These are phyloP conservation scores for Cornus suecica DNA, from an alignment of 148 eudicot genomes.

Conservation along the genomic window DNA sequence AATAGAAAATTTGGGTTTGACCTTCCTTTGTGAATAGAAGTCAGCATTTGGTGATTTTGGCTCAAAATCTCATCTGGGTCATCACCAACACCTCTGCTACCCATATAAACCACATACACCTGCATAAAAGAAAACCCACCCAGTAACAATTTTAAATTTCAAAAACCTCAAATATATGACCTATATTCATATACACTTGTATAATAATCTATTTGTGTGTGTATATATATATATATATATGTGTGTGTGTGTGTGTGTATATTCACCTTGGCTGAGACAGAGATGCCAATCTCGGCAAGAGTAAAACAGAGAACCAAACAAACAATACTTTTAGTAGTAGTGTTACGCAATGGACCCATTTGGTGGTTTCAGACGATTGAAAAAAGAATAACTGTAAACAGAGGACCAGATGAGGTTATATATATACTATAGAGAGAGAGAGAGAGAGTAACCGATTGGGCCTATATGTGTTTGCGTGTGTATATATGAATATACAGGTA, in stretches of 20 bases:
- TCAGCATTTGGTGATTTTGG: slow-evolving; percentile 44
- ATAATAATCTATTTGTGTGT: neutral
- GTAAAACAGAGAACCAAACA: slow-evolving; percentile 17
- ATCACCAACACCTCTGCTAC: slow-evolving; percentile 28
- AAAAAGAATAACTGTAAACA: neutral
- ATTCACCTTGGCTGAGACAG: slow-evolving; percentile 27
- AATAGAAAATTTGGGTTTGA: slow-evolving; percentile 1
- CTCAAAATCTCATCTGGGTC: slow-evolving; percentile 51
- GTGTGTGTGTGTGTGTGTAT: neutral
- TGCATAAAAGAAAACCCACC: slow-evolving; percentile 11
- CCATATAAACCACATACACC: slow-evolving; percentile 59
- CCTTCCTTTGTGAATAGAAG: slow-evolving; percentile 46
- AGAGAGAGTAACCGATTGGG: neutral
- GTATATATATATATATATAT: neutral
- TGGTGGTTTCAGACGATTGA: neutral
- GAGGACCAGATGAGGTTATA: neutral
- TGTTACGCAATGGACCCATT: slow-evolving; percentile 21
- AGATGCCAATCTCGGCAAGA: slow-evolving; percentile 18
- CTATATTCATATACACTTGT: neutral
- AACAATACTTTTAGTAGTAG: neutral
- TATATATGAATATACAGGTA: too few species aligned
- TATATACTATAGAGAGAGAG: neutral
- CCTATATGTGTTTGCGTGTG: neutral
- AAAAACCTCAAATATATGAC: neutral
- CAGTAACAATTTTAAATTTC: neutral